Evolutionary conservation across 768 basidiomycete species (phyloP).

Genomic region (Termitomyces sp.): DNA sequence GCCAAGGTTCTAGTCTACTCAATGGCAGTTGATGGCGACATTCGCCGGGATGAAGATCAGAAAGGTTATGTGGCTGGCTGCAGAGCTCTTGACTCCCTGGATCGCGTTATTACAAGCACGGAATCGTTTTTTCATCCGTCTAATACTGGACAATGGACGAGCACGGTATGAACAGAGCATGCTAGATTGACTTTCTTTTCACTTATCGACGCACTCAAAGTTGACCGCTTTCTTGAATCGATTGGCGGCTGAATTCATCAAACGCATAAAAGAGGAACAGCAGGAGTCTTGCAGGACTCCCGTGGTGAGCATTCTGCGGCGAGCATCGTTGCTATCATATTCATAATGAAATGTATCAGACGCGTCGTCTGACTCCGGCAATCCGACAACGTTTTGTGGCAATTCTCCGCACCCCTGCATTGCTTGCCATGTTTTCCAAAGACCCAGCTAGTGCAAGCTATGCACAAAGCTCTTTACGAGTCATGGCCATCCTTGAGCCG

Average conservation of each 20-base stretch:
- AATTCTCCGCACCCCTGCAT: conserved; percentile 77
- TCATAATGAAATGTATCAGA: conserved; percentile 29
- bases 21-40: conserved; percentile 75
- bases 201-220: conserved; percentile 25
- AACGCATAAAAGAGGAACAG: conserved; percentile 78
- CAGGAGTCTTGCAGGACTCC: conserved; percentile 76
- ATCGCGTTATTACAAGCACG: conserved; percentile 83
- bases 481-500: conserved; percentile 78
- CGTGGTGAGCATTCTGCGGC: conserved; percentile 32
- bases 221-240: conserved; percentile 70
- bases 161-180: conserved; percentile 35
- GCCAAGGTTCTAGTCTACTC: conserved; percentile 88
- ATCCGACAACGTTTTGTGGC: conserved; percentile 83
- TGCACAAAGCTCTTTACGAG: conserved; percentile 74
- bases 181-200: not conserved
- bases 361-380: conserved; percentile 69
- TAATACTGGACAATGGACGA: conserved; percentile 83
- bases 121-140: conserved; percentile 96
- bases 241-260: conserved; percentile 69
- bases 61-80: conserved; percentile 74
- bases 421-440: conserved; percentile 90
- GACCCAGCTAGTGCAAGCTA: conserved; percentile 77
- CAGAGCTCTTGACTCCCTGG: conserved; percentile 82
- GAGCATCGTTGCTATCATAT: not conserved
- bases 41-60: conserved; percentile 40